A percentile compares a stretch with the other conserved stretches of the same genome.
Evolutionary conservation across 2,329 filamentous ascomycete species (phyloP).

Genomic region (Penicillium sp.): DNA sequence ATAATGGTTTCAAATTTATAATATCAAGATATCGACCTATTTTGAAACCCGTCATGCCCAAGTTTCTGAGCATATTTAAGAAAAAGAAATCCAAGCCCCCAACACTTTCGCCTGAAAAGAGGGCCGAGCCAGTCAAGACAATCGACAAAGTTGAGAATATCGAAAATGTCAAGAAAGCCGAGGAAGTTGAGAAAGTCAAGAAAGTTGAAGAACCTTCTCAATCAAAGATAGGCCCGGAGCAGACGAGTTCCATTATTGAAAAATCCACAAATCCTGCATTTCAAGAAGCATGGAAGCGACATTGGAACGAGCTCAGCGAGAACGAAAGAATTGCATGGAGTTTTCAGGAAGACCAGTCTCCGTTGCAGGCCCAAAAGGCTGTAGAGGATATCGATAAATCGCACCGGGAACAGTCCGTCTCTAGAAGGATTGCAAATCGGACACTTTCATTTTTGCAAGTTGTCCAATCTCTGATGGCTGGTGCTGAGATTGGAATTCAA

Average conservation of each 20-base stretch:
- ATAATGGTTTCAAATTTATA: background rate
- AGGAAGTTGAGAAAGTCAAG: too few species aligned
- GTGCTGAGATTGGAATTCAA: conserved; percentile 7
- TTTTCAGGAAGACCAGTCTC: background rate
- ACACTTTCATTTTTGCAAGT: conserved; percentile 3
- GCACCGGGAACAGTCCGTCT: conserved; percentile 1
- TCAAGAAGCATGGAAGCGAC: conserved; percentile 14
- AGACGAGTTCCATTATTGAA: conserved; percentile 1
- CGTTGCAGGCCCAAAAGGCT: conserved; percentile 4
- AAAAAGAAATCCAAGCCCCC: conserved; percentile 3
- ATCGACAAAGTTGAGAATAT: background rate
- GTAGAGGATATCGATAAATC: conserved; percentile 6
- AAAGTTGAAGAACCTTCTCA: background rate
- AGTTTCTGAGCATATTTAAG: conserved; percentile 7
- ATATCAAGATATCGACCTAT: background rate
- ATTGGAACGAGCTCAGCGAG: conserved; percentile 9
- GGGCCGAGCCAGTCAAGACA: background rate
- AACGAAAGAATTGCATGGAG: conserved; percentile 11
- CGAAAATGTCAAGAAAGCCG: background rate
- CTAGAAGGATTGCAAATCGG: conserved; percentile 4
- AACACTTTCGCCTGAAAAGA: background rate
- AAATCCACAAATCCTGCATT: conserved; percentile 12
- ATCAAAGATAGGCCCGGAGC: background rate
- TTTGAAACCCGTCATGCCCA: background rate
- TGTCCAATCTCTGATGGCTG: conserved; percentile 11